Evolutionary conservation across 176 grass and related monocot genomes (phyloP).

Genomic region (Hsuehochloa calcarea): DNA sequence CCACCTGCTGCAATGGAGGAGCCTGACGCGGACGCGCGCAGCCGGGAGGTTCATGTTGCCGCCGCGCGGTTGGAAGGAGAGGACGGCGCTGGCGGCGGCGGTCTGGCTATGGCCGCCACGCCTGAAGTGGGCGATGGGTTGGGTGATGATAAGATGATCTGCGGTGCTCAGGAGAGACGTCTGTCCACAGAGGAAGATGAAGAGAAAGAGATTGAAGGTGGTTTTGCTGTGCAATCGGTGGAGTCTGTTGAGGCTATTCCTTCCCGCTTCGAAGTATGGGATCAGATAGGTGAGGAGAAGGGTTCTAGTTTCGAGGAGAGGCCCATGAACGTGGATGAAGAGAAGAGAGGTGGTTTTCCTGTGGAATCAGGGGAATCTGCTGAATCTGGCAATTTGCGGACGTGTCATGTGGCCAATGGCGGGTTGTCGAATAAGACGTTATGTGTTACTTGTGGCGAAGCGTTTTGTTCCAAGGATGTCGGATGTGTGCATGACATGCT

Average conservation of each 20-base stretch:
- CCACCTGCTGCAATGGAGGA: conserved; percentile 39
- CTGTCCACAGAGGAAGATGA: not conserved
- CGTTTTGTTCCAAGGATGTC: conserved; percentile 8
- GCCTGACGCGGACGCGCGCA: not conserved
- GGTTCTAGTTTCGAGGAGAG: conserved; percentile 10
- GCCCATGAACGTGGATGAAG: not conserved
- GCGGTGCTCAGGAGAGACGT: not conserved
- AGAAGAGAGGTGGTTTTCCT: not conserved
- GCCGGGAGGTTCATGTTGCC: conserved; percentile 13
- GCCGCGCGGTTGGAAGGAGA: not conserved
- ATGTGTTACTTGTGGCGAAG: not conserved
- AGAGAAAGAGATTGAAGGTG: not conserved
- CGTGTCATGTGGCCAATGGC: not conserved
- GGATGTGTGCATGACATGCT: not conserved
- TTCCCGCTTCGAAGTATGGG: not conserved
- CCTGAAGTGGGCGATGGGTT: not conserved
- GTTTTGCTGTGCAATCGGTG: not conserved
- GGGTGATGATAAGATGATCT: not conserved
- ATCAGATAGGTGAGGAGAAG: not conserved
- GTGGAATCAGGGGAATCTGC: not conserved
- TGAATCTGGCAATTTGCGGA: conserved; percentile 5
- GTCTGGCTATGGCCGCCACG: not conserved
- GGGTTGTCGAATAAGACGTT: not conserved
- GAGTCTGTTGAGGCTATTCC: not conserved
- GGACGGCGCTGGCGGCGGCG: not conserved